A percentile compares a stretch with the other conserved stretches of the same genome.
Evolutionary conservation across 768 basidiomycete genomes (phyloP).

Genomic region (Agrocybe chaxingu): DNA sequence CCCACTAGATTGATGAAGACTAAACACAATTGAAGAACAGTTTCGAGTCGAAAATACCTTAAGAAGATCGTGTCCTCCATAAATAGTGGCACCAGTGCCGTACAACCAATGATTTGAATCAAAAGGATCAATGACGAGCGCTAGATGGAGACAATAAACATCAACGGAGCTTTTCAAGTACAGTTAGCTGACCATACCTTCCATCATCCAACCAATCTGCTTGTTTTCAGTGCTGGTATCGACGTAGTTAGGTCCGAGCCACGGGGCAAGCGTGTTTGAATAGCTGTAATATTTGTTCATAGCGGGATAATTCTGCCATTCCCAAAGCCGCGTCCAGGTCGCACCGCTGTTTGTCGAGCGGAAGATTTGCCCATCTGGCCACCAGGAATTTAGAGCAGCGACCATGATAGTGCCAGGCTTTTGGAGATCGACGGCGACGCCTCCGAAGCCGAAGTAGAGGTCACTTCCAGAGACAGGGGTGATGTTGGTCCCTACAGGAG

Average conservation of each 20-base stretch:
- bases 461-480: constrained; percentile 59
- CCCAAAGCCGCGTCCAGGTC: constrained; percentile 60
- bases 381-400: constrained; percentile 62
- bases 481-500: constrained; percentile 49
- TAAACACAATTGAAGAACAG: not conserved
- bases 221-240: constrained; percentile 39
- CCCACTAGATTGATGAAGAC: constrained; percentile 41
- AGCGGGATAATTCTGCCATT: constrained; percentile 44
- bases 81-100: constrained; percentile 66
- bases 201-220: constrained; percentile 75
- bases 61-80: constrained; percentile 54
- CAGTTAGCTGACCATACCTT: constrained; percentile 29
- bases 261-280: constrained; percentile 53
- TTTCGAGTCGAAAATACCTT: constrained; percentile 22
- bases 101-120: constrained; percentile 70
- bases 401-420: constrained; percentile 67
- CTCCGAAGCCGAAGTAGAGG: constrained; percentile 62
- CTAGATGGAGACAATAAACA: constrained; percentile 18
- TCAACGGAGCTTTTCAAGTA: not conserved
- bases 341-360: constrained; percentile 55
- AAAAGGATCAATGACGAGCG: constrained; percentile 59
- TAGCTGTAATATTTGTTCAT: constrained; percentile 53
- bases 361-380: constrained; percentile 66
- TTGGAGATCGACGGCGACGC: constrained; percentile 57
- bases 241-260: constrained; percentile 50